Evolutionary conservation across 129 eudicot species (phyloP), one percentile per base, ranked within the genome.

Genomic region (Rutidosis leptorrhynchoides): DNA sequence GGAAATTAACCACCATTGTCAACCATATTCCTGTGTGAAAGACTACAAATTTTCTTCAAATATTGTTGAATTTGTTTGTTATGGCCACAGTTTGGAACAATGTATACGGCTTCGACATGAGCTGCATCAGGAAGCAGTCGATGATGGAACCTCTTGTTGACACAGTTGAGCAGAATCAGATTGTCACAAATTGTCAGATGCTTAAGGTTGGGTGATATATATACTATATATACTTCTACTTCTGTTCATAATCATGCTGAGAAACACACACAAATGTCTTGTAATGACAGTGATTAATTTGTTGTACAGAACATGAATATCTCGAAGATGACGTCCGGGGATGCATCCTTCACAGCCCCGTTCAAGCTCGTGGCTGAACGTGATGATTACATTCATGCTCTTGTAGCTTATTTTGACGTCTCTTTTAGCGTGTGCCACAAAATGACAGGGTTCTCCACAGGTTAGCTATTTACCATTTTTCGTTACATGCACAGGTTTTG

Each of bases 81-180:
- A 42, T 64, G 51, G 57, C 8, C 46, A 42, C 86, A 94, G 99
- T 94, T 76, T 94, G 99, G 97, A 86, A 94, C 70, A 80, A 79
- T 75, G 99, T 94, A 17, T 94, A 89, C 25, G 99, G 99, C 9
- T 94, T 94, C 55, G 94, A 94, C 80, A 94, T 94, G 99, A 94
- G 95, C 83, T 89, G 97, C 77, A 89, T 94, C 46, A 79, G 92
- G 74, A 89, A 94, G 77, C 93, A 89, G 74, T 72, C 97, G 40
- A 81, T 94, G 79, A 71, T 82, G 79, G 99, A 94, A 62, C 99
- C 99, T 45, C 97, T 94, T 67, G 99, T 94, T 30, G 99, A 94
- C 81, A 86, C 86, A 20, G 99, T 94, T 49, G 90, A 86, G 70
- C 90, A 84, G 76, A 94, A 86, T 8, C 99, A 94, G 73, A 86